These are phyloP conservation scores for Trypanosoma conorhini DNA, from an alignment of 208 protist species.

Conservation along the genomic window DNA sequence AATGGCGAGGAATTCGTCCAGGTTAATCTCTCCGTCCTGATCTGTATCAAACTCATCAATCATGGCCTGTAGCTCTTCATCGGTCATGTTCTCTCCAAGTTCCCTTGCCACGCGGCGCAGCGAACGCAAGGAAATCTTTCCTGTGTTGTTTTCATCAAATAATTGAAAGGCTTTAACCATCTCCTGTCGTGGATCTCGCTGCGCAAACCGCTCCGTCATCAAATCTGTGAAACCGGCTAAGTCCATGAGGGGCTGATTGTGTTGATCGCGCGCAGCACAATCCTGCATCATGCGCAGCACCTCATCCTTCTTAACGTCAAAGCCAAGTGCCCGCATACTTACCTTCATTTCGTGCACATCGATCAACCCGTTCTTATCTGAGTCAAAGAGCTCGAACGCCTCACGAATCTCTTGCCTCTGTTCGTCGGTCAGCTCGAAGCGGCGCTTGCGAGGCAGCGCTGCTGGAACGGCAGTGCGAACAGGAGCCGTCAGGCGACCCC, in stretches of 20 bases:
- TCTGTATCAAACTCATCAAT: conserved; percentile 97
- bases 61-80: conserved; percentile 98
- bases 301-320: conserved; percentile 98
- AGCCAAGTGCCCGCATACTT: conserved; percentile 99
- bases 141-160: conserved; percentile 96
- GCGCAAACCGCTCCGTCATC: conserved; percentile 93
- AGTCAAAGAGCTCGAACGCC: conserved; percentile 99
- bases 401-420: conserved; percentile 99
- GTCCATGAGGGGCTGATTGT: conserved; percentile 88
- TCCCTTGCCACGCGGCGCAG: conserved; percentile 93
- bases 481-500: conserved; percentile 35
- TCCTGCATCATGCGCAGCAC: conserved; percentile 88
- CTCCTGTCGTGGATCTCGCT: conserved; percentile 94
- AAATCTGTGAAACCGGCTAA: conserved; percentile 91
- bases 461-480: conserved; percentile 51
- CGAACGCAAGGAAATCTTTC: conserved; percentile 94
- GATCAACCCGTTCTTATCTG: conserved; percentile 95
- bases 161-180: conserved; percentile 96
- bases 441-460: conserved; percentile 52
- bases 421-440: conserved; percentile 98
- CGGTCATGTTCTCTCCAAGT: conserved; percentile 95
- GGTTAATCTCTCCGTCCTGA: conserved; percentile 95
- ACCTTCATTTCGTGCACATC: conserved; percentile 99
- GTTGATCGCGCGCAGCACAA: conserved; percentile 78
- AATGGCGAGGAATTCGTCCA: conserved; percentile 95